Evolutionary conservation across 495 filamentous ascomycete genomes (phyloP), one percentile per base, ranked within the genome.

Genomic region (Xylaria palmicola): DNA sequence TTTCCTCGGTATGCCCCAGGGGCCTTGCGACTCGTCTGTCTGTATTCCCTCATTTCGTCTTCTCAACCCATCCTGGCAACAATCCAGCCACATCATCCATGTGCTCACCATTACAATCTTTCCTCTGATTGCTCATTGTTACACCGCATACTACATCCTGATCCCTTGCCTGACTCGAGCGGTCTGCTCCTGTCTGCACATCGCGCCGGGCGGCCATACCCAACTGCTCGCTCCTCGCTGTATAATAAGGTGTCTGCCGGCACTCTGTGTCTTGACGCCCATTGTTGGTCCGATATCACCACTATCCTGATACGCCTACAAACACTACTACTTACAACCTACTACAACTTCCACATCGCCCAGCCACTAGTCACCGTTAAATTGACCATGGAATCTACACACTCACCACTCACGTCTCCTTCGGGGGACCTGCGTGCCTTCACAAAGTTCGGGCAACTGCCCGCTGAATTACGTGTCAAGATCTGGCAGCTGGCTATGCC

Each of bases 381-480:
- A 54, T 52, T 37, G 32, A 68, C 45, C 34, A 69, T 69, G 68
- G 62, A 69, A 19, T 56, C 40, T 12, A 64, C 59, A 20, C 40
- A 54, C 20, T 60, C 66, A 52, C 39, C 52, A 22, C 50, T 65
- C 22, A 62, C 7, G 51, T 13, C 24, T 30, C 15, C 59, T 47
- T 44, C 20, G 29, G n/a, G 56, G 49, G n/a, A 56, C 56, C n/a
- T n/a, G n/a, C n/a, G n/a, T 10, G 63, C 59, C 36, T 82, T 81
- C 68, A 60, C 56, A 44, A 64, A 64, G 49, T 82, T 82, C 64
- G 39, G 69, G 49, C 27, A 62, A 17, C 77, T 82, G 15, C 79
- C 80, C 6, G 45, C 74, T 34, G 79, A 82, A 63, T 63, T 82
- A 49, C 78, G 80, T 12, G 72, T 80, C 39, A 72, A 72, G 41